Percentiles rank a stretch among this genome's conserved stretches.
Conservation (phyloP, 768 basidiomycete species). For the Leccinum subtestaceum region DNA sequence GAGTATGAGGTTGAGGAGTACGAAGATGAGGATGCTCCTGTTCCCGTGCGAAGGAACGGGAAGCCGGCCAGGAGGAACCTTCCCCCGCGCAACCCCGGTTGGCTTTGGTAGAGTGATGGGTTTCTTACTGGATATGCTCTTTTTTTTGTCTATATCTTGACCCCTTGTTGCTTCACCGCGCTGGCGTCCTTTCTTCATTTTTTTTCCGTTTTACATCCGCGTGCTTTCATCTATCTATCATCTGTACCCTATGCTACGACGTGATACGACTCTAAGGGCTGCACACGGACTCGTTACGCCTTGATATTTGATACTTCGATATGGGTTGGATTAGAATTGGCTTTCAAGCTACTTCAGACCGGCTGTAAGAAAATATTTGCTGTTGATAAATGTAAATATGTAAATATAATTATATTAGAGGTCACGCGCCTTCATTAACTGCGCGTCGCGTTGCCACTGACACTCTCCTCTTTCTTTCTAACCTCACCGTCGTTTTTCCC, state of each 20-base stretch:
- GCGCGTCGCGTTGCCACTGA: constrained; percentile 5
- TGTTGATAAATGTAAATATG: background rate
- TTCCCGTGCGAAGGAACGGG: constrained; percentile 40
- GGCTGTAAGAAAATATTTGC: too few relatives aligned
- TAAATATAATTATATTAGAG: background rate
- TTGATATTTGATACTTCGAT: background rate
- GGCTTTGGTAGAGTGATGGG: constrained; percentile 51
- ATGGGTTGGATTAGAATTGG: constrained; percentile 11
- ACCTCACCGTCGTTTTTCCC: background rate
- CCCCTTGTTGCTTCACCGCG: constrained; percentile 25
- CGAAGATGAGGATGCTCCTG: constrained; percentile 41
- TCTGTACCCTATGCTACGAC: constrained; percentile 17
- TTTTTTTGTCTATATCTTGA: constrained; percentile 28
- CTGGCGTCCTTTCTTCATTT: constrained; percentile 21
- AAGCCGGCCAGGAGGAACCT: constrained; percentile 48
- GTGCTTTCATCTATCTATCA: constrained; percentile 9
- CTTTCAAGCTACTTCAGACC: background rate
- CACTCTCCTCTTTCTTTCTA: background rate
- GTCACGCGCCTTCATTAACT: background rate
- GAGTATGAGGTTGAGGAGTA: constrained; percentile 40
- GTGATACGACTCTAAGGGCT: constrained; percentile 24
- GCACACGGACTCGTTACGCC: constrained; percentile 12
- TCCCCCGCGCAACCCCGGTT: constrained; percentile 37
- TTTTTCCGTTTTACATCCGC: constrained; percentile 6
- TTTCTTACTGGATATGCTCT: constrained; percentile 34